Base-by-base conservation (phyloP, 2,329 filamentous ascomycete species). In the Colletotrichum musae region DNA sequence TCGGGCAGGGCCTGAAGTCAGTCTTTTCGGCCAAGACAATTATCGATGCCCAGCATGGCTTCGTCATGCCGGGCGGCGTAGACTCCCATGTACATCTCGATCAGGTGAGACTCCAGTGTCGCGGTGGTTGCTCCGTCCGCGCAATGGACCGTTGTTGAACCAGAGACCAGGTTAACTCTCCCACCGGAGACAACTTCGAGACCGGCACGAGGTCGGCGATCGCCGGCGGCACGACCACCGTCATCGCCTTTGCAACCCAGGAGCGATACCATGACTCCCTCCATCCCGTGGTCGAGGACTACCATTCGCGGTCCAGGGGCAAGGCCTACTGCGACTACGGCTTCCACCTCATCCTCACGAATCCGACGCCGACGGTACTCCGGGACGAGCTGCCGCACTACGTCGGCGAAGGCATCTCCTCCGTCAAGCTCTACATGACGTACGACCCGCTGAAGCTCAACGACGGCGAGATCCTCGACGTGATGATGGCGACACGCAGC, bases 221-320 rank as follows among this genome's bases (percentile, higher is more conserved):
- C 61, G 87, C 86, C 2, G 88, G 88, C 9, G 88, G 88, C 26
- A 89, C 84, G 5, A 91, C 88, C 0, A 89, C 88, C 0, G 80
- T 90, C 15, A 77, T 90, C 7, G 81, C 87, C 0, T 90, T 91
- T 75, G 88, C 88, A 0, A 83, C 84, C 4, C 87, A 89, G 74
- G 78, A 80, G 47, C 84, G 83, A n/a, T 72, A 76, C 2, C 80
- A 86, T 16, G 77, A 79, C 6, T 84, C 81, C 2, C 75, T 89
- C 2, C 76, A 85, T 21, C 77, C 81, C 1, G 83, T 83, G 0
- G 74, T 89, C 2, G 76, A 81, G 54, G 79, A 82, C n/a, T 85
- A 87, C 58, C 84, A 88, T 64, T 74, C 74, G 5, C 79, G 81
- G 18, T 83, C 87, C 0, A 71, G 67, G 2, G 80, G 77, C 15